Evolutionary conservation across 2,329 filamentous ascomycete species (phyloP).

Genomic region (Parastagonospora avenae): DNA sequence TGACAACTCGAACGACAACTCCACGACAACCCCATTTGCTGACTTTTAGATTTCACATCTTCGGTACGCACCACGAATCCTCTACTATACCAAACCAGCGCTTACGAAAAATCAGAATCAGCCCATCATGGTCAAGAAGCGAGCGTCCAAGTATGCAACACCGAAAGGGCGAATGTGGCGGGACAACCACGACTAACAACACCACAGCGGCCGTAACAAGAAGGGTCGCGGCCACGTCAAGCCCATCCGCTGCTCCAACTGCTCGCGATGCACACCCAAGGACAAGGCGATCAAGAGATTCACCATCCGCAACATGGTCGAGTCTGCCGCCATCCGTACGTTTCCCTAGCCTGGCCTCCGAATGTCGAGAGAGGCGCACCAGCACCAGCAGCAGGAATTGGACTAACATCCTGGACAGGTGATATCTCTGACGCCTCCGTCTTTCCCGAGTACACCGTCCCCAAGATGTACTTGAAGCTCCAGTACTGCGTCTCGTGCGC

Average conservation of each 20-base stretch:
- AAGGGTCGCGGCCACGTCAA: slow-evolving; percentile 99
- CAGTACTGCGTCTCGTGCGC: slow-evolving; percentile 99
- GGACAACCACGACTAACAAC: slow-evolving; percentile 42
- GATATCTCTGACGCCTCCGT: slow-evolving; percentile 99
- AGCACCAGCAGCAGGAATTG: slow-evolving; percentile 10
- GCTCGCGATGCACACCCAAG: slow-evolving; percentile 85
- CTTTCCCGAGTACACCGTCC: slow-evolving; percentile 98
- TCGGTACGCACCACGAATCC: slow-evolving; percentile 33
- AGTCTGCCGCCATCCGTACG: slow-evolving; percentile 99
- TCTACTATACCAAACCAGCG: slow-evolving; percentile 2
- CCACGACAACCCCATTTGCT: slow-evolving; percentile 43
- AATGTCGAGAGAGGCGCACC: slow-evolving; percentile 2
- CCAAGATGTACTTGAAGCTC: slow-evolving; percentile 99
- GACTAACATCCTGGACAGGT: slow-evolving; percentile 63
- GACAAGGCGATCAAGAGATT: slow-evolving; percentile 99
- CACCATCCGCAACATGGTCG: slow-evolving; percentile 99
- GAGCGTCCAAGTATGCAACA: slow-evolving; percentile 70
- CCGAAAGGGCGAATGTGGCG: slow-evolving; percentile 19
- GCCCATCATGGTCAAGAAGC: slow-evolving; percentile 76
- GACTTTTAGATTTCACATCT: slow-evolving; percentile 45
- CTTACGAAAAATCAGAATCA: slow-evolving; percentile 49
- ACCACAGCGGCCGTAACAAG: slow-evolving; percentile 92
- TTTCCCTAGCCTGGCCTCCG: slow-evolving; percentile 42
- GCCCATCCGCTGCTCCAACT: slow-evolving; percentile 94
- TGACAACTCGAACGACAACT: slow-evolving; percentile 26